These are phyloP conservation scores for Solanum aculeatissimum DNA, from an alignment of 305 asterid species.

Conservation along the genomic window DNA sequence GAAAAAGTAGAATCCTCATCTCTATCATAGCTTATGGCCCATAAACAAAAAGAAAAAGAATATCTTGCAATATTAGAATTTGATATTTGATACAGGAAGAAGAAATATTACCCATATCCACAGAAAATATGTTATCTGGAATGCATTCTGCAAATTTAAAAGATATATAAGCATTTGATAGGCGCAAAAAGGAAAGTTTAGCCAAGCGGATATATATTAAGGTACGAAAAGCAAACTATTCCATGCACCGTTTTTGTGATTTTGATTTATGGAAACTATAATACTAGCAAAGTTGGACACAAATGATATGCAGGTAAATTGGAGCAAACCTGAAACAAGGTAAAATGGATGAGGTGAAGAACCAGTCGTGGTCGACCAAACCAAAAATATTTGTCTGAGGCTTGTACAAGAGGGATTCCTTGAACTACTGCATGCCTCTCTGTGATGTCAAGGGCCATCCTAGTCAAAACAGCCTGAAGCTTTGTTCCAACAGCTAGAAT, in stretches of 20 bases:
- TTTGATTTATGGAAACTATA: not conserved
- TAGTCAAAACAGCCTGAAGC: conserved; percentile 71
- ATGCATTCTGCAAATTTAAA: conserved; percentile 60
- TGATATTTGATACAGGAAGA: not conserved
- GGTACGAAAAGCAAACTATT: not conserved
- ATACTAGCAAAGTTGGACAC: not conserved
- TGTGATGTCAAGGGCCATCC: conserved; percentile 73
- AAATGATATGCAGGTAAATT: not conserved
- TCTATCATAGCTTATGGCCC: not conserved
- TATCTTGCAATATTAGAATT: not conserved
- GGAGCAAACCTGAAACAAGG: conserved; percentile 68
- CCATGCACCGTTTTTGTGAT: not conserved
- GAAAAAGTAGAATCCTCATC: not conserved
- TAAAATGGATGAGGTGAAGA: conserved; percentile 73
- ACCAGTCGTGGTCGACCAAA: conserved; percentile 64
- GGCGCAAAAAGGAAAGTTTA: not conserved
- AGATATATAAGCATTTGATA: not conserved
- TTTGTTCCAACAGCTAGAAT: conserved; percentile 86
- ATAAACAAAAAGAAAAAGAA: not conserved
- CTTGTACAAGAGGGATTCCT: conserved; percentile 95
- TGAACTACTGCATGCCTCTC: conserved; percentile 88
- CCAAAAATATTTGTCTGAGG: conserved; percentile 77
- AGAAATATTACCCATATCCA: conserved; percentile 78
- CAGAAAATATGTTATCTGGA: conserved; percentile 72
- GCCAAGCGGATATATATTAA: not conserved